A percentile compares a stretch with the other conserved stretches of the same genome.
These are phyloP conservation scores for Jimgerdemannia flammicorona DNA, from an alignment of 192 early-diverging fungal species.

Conservation along the genomic window DNA sequence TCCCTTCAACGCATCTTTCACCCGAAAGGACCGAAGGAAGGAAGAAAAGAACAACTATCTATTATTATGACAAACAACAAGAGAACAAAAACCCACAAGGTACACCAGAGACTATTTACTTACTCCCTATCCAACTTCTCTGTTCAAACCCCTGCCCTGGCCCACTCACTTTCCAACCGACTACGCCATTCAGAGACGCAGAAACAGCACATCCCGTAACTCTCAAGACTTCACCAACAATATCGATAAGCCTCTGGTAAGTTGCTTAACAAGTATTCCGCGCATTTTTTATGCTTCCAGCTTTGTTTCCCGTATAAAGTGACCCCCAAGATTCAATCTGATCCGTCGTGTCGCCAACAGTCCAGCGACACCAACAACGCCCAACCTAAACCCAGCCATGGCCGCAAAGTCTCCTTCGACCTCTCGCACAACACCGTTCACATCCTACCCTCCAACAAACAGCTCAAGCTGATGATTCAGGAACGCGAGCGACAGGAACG, in stretches of 20 bases:
- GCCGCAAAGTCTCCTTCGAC: constrained; percentile 31
- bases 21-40: no score
- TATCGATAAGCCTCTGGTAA: neutral
- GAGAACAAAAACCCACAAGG: no score
- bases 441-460: constrained; percentile 27
- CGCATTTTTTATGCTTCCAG: neutral
- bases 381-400: neutral
- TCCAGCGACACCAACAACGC: neutral
- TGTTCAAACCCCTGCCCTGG: no score
- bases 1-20: no score
- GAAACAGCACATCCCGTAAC: neutral
- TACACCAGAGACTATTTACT: no score
- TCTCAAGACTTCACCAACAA: neutral
- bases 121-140: no score
- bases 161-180: no score
- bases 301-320: neutral
- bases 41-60: no score
- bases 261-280: neutral
- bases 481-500: constrained; percentile 23
- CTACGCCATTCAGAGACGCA: neutral
- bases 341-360: neutral
- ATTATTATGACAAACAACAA: no score
- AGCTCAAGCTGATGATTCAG: constrained; percentile 21
- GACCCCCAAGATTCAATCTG: neutral
- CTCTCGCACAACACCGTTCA: constrained; percentile 32